Evolutionary conservation across 1,284 basidiomycete species (phyloP).

Genomic region (Puccinia hordei): DNA sequence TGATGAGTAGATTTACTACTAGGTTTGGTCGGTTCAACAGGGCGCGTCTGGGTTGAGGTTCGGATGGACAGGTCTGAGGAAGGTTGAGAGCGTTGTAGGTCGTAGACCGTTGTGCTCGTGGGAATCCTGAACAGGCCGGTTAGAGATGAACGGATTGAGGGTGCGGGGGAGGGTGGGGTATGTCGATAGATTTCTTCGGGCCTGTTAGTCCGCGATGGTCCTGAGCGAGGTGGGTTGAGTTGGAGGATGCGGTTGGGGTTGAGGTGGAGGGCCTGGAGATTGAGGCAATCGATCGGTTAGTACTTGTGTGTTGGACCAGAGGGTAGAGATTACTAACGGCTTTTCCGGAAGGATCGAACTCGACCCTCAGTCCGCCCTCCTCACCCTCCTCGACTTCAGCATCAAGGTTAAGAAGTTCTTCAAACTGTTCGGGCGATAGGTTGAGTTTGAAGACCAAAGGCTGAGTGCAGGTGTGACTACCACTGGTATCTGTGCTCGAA

Average conservation of each 20-base stretch:
- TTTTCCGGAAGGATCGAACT: slow-evolving; percentile 43
- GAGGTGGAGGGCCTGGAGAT: slow-evolving; percentile 36
- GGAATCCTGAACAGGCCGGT: slow-evolving; percentile 41
- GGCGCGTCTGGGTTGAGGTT: neutral
- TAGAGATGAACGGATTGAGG: slow-evolving; percentile 16
- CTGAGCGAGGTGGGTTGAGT: slow-evolving; percentile 40
- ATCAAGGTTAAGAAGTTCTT: slow-evolving; percentile 34
- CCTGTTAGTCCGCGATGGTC: slow-evolving; percentile 26
- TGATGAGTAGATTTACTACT: slow-evolving; percentile 1
- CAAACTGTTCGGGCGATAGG: slow-evolving; percentile 38
- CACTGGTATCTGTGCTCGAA: too few species aligned
- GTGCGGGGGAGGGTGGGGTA: neutral
- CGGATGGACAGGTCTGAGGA: neutral
- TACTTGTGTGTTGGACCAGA: neutral
- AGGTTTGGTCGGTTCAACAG: neutral
- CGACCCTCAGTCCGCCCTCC: slow-evolving; percentile 41
- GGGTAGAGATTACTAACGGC: slow-evolving; percentile 21
- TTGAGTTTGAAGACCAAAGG: slow-evolving; percentile 49
- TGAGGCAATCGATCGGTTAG: neutral
- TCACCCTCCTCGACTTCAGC: slow-evolving; percentile 49
- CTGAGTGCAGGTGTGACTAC: neutral
- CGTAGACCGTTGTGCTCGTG: slow-evolving; percentile 22
- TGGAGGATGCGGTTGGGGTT: slow-evolving; percentile 24
- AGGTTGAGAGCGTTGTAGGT: slow-evolving; percentile 19
- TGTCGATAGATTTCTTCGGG: slow-evolving; percentile 48